phyloP scores from a whole-genome alignment of 2,329 filamentous ascomycete species.

The Penicillium palitans region DNA sequence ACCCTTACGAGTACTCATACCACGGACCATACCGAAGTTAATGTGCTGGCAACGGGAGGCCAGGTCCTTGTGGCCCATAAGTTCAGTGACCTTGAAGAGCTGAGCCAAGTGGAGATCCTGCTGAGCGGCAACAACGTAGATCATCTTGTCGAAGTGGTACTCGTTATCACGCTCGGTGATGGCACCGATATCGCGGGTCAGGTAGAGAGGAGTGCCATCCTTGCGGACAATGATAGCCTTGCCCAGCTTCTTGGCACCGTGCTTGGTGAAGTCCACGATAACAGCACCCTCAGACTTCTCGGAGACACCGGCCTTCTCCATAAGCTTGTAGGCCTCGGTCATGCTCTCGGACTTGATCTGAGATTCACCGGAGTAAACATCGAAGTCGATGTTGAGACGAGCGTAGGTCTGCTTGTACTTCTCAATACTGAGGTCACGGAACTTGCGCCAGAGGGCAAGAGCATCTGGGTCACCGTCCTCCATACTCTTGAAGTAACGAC shows the following conservation, averaged over 20 bases:
- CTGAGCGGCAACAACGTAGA: slow-evolving; percentile 65
- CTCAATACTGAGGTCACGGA: slow-evolving; percentile 63
- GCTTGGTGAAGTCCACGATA: slow-evolving; percentile 69
- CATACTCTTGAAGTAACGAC: slow-evolving; percentile 68
- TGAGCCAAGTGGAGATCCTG: slow-evolving; percentile 66
- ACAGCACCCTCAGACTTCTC: slow-evolving; percentile 66
- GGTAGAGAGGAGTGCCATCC: slow-evolving; percentile 67
- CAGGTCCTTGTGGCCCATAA: slow-evolving; percentile 62
- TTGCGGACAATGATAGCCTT: slow-evolving; percentile 67
- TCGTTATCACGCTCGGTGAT: slow-evolving; percentile 63
- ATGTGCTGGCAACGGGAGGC: slow-evolving; percentile 62
- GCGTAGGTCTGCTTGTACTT: slow-evolving; percentile 66
- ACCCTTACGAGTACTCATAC: slow-evolving; percentile 65
- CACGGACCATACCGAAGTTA: slow-evolving; percentile 67
- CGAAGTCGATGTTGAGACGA: slow-evolving; percentile 64
- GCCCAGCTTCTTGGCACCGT: slow-evolving; percentile 66
- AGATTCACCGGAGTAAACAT: slow-evolving; percentile 69
- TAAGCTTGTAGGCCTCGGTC: slow-evolving; percentile 57
- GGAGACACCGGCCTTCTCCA: slow-evolving; percentile 61
- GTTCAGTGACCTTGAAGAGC: slow-evolving; percentile 64
- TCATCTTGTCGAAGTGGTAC: slow-evolving; percentile 67
- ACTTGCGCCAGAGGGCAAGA: slow-evolving; percentile 62
- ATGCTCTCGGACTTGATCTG: slow-evolving; percentile 65
- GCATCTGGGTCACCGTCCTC: slow-evolving; percentile 61
- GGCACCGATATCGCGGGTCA: slow-evolving; percentile 69